Evolutionary conservation across 2,329 filamentous ascomycete species (phyloP), one percentile per base, ranked within the genome.

Genomic region (Plenodomus lindquistii): DNA sequence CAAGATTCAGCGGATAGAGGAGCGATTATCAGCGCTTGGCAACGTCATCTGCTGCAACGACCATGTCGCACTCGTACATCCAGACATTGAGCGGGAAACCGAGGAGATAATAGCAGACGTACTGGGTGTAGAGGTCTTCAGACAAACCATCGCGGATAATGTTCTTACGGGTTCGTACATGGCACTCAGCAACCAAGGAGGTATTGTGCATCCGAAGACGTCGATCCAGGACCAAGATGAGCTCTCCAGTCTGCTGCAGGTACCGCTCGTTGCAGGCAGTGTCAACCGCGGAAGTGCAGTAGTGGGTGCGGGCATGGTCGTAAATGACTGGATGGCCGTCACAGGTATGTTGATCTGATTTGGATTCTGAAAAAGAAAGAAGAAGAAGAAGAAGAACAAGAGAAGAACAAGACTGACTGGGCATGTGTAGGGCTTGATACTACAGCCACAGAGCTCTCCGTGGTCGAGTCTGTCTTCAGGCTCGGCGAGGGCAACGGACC

Each of bases 31-130:
- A 16, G 94, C 94, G 4, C 85, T 99, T 20, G 94, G 94, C 54
- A 99, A 99, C 72, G 94, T 97, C 55, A 97, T 99, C 68, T 95
- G 91, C 67, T 85, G 85, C 67, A 97, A 97, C 75, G 94, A 99
- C 76, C 92, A 97, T 76, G 94, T 97, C 61, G 94, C 94, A 43
- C 86, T 99, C 37, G 86, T 97, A 54, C 94, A 99, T 73, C 94
- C 94, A 10, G 94, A 99, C 70, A 81, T 99, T 52, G 94, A 97
- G 81, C 88, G 93, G 54, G 94, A 99, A 80, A 97, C 92, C 15
- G 94, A 99, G 77, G 94, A 99, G 79, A 97, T 99, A 75, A 92
- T 99, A 70, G 91, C 94, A 65, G 94, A 99, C 72, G 90, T 96
- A 50, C 79, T 95, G 17, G 89, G 89, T 55, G 89, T 95, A 48